Evolutionary conservation across 1,139 yeast genomes (phyloP), one percentile per base, ranked within the genome.

Genomic region (Yamadazyma jaroonii): DNA sequence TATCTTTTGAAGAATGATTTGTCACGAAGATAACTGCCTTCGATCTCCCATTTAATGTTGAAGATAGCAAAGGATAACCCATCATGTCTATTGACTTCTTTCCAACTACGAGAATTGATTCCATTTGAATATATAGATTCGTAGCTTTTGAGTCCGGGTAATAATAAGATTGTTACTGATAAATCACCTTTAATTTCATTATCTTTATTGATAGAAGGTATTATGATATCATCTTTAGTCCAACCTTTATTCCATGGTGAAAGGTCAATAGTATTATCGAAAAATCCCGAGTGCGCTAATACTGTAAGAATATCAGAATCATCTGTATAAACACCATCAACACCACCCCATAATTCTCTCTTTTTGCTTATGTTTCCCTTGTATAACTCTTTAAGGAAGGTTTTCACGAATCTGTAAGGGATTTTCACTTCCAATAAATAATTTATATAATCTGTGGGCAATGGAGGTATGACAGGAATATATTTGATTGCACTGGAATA

Each of bases 281-380:
- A 68, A 21, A 82, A 66, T 0, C 96, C 97, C 44, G 77, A 62
- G 53, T 92, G 97, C 44, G 79, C 74, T 42, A 90, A 62, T 0
- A 82, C 84, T 3, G 86, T 72, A 30, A 92, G 72, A 3, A 90
- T 64, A 56, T 92, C 96, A 1, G 95, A 84, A 59, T 92, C 98
- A 58, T 92, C 97, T 1, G 97, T 86, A 59, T 90, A 92, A 3
- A 92, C 68, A 2, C 74, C 74, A 25, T 66, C 54, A 37, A 84
- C 89, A 0, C 96, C 87, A 2, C 98, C 98, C 97, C 97, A 92
- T 2, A 89, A 53, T 39, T 77, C 76, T 30, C 95, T 65, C 42
- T 75, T 69, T 28, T 47, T 35, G 13, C 47, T 38, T 12, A 54
- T 55, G 11, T 68, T 62, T 27, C 69, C 64, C 22, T 61, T 61